Percentiles rank a stretch among this genome's conserved stretches.
Conservation (phyloP, 2,329 filamentous ascomycete genomes). For the Alternaria ethzedia region DNA sequence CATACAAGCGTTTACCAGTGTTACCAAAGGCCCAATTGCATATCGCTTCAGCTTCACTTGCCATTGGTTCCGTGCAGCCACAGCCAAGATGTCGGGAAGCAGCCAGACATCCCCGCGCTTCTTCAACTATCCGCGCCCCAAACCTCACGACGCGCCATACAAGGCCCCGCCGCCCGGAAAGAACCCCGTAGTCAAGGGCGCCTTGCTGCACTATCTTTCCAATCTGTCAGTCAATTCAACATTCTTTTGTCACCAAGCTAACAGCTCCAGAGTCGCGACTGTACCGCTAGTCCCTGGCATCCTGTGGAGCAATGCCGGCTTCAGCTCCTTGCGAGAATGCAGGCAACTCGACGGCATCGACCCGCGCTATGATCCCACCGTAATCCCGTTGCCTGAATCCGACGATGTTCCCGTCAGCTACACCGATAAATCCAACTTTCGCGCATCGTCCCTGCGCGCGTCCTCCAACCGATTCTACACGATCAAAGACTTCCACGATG, state of each 20-base stretch:
- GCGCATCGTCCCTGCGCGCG: slow-evolving; percentile 20
- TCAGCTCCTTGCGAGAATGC: slow-evolving; percentile 63
- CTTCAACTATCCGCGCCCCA: slow-evolving; percentile 46
- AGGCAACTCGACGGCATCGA: slow-evolving; percentile 61
- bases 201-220: slow-evolving; percentile 66
- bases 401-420: slow-evolving; percentile 25
- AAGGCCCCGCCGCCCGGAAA: slow-evolving; percentile 48
- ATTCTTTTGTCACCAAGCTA: slow-evolving; percentile 17
- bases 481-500: slow-evolving; percentile 75
- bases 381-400: slow-evolving; percentile 53
- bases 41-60: not conserved
- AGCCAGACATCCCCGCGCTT: slow-evolving; percentile 27
- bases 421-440: slow-evolving; percentile 26
- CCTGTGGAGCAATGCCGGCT: slow-evolving; percentile 76
- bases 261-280: slow-evolving; percentile 61
- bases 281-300: slow-evolving; percentile 66
- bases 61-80: not conserved
- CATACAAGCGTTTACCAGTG: not conserved
- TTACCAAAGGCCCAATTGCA: not conserved
- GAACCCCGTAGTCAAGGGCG: slow-evolving; percentile 75
- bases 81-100: slow-evolving; percentile 31
- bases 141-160: slow-evolving; percentile 42
- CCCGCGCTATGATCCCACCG: slow-evolving; percentile 64
- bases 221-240: slow-evolving; percentile 59
- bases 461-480: slow-evolving; percentile 55